Conservation (phyloP, 1,139 yeast genomes). For the Magnusiomyces tetraspermus region DNA sequence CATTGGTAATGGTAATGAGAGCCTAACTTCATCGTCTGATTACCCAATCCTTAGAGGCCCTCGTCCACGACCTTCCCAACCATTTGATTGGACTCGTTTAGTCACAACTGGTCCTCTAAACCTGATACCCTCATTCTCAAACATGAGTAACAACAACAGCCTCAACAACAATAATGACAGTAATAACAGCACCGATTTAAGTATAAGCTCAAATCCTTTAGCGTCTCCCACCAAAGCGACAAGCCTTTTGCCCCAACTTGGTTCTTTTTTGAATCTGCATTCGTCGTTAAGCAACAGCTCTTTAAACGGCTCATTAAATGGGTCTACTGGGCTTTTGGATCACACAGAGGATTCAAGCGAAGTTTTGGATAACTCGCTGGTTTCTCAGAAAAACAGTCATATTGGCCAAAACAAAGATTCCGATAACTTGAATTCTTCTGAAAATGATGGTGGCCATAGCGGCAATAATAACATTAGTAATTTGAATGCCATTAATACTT, state of each 20-base stretch:
- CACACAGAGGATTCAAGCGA: neutral
- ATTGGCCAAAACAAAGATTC: no score
- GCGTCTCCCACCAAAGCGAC: neutral
- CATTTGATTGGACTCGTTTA: no score
- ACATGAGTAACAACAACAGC: neutral
- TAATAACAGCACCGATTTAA: no score
- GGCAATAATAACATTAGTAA: no score
- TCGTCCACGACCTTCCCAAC: neutral
- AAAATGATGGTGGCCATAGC: no score
- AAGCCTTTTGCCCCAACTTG: constrained; percentile 1
- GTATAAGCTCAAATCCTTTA: no score
- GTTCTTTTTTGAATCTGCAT: neutral
- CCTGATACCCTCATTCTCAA: neutral
- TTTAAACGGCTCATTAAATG: neutral
- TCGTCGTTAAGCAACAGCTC: neutral
- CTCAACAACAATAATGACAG: no score
- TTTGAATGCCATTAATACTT: no score
- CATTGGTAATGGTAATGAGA: neutral
- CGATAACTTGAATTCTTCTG: neutral
- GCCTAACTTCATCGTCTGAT: neutral
- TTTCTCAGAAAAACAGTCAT: neutral
- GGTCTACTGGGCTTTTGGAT: neutral
- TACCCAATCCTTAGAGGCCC: neutral
- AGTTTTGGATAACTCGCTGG: neutral
- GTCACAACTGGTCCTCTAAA: no score